Percentiles rank a stretch among this genome's conserved stretches.
Conservation (phyloP, 1,284 basidiomycete species). For the Leccinum subrobustum region DNA sequence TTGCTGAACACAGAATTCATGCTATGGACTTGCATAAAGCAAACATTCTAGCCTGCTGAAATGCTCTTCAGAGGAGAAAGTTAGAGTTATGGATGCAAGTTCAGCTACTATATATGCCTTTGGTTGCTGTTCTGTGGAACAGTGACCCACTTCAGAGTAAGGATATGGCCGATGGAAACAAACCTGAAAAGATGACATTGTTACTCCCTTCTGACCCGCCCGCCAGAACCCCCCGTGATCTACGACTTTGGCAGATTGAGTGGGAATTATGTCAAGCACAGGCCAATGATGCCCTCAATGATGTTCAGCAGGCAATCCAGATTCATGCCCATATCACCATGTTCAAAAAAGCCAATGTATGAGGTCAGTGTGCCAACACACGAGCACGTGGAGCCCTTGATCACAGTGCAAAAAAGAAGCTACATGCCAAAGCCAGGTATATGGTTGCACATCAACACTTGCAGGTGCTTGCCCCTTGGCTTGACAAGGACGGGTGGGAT, state of each 20-base stretch:
- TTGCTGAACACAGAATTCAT: not conserved
- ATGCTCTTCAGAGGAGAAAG: not conserved
- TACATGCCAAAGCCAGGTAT: not conserved
- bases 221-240: not conserved
- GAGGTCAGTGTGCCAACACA: not conserved
- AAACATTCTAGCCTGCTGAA: not conserved
- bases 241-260: not conserved
- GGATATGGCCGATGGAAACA: too few relatives aligned
- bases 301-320: not conserved
- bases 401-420: not conserved
- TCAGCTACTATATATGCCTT: slow-evolving; percentile 6
- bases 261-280: not conserved
- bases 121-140: not conserved
- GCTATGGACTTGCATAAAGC: not conserved
- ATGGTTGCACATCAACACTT: not conserved
- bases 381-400: not conserved
- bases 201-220: not conserved
- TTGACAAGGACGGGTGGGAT: not conserved
- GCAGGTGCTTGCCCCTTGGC: not conserved
- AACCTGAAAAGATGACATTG: not conserved
- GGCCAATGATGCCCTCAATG: not conserved
- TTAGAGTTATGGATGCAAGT: not conserved
- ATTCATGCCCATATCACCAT: not conserved
- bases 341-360: not conserved
- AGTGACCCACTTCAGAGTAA: too few relatives aligned